Evolutionary conservation across 2,329 filamentous ascomycete species (phyloP).

Genomic region (Cercospora nicotianae): DNA sequence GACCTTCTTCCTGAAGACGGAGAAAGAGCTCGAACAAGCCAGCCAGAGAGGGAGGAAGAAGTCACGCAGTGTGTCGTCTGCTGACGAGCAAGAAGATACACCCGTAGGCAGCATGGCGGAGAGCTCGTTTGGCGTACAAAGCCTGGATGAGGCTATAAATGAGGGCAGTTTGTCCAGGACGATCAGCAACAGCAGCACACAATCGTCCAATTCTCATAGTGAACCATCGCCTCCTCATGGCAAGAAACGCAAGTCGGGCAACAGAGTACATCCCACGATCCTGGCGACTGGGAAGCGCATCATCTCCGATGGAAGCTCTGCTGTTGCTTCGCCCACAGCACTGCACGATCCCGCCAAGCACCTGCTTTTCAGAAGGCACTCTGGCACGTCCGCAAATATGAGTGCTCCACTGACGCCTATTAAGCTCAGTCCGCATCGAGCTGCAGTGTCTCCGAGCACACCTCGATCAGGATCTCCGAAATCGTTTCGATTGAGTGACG

Average conservation of each 20-base stretch:
- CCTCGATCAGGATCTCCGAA: slow-evolving; percentile 61
- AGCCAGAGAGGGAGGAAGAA: slow-evolving; percentile 29
- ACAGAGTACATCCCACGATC: slow-evolving; percentile 41
- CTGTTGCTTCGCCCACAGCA: slow-evolving; percentile 29
- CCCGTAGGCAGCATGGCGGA: slow-evolving; percentile 40
- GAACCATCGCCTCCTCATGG: slow-evolving; percentile 20
- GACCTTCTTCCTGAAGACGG: slow-evolving; percentile 61
- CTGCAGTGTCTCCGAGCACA: slow-evolving; percentile 56
- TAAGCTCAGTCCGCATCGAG: slow-evolving; percentile 49
- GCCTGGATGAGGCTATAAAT: slow-evolving; percentile 55
- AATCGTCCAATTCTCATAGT: slow-evolving; percentile 22
- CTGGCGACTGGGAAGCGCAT: slow-evolving; percentile 38
- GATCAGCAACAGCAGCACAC: slow-evolving; percentile 30
- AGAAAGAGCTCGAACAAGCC: slow-evolving; percentile 48
- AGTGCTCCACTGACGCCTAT: slow-evolving; percentile 51
- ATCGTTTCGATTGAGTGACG: slow-evolving; percentile 60
- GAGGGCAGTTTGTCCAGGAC: slow-evolving; percentile 32
- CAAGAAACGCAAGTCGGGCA: slow-evolving; percentile 37
- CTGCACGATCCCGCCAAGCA: slow-evolving; percentile 29
- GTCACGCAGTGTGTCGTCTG: slow-evolving; percentile 26
- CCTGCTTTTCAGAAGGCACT: slow-evolving; percentile 30
- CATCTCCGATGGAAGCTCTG: slow-evolving; percentile 35
- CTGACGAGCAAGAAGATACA: slow-evolving; percentile 20
- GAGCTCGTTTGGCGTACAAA: slow-evolving; percentile 59
- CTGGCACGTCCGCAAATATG: slow-evolving; percentile 33